Evolutionary conservation across 352 stramenopile species (phyloP), one percentile per base, ranked within the genome.

Genomic region (Albugo laibachii): DNA sequence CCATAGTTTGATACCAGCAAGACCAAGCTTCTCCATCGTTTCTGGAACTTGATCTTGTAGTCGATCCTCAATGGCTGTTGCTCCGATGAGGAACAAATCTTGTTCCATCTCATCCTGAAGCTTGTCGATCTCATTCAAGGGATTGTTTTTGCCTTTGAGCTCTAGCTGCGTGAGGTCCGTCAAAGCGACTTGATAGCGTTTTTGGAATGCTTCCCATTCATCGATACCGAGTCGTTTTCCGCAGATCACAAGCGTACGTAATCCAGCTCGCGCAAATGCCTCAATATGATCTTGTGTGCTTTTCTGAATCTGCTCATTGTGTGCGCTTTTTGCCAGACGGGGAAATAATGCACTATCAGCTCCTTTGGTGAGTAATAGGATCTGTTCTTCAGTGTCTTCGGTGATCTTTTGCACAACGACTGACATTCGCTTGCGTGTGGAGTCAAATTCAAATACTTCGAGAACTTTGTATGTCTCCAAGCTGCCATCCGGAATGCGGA

Each of bases 381-480:
- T 68, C 18, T 87, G 61, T 14, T 21, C 44, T 11, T 47, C 39
- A 43, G 87, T 72, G 39, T 79, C 69, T 31, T 65, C 56, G 41
- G 77, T 81, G 0, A 61, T 66, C 31, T 69, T 65, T 47, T 83
- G 66, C 1, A 93, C 69, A n/a, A 91, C 62, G 6, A 91, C 76
- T 0, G 75, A 77, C 78, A 93, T 93, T 6, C 80, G 68, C 57
- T 93, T 93, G 31, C 80, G 63, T 13, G 66, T 80, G 13, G 72
- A 93, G 54, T 95, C 81, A 52, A 97, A 97, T 54, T 94, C 83
- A 37, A 97, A 95, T 12, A 94, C 83, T 52, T 93, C 83, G 5
- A 97, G 57, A 8, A 97, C 71, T 42, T 95, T 66, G 54, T 92
- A 96, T 45, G 69, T 53, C 15, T 83, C 72, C n/a, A 80, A 36